A percentile compares a stretch with the other conserved stretches of the same genome.
phyloP scores from a whole-genome alignment of 2,329 filamentous ascomycete genomes.

The Cladosporium sphaerospermum region DNA sequence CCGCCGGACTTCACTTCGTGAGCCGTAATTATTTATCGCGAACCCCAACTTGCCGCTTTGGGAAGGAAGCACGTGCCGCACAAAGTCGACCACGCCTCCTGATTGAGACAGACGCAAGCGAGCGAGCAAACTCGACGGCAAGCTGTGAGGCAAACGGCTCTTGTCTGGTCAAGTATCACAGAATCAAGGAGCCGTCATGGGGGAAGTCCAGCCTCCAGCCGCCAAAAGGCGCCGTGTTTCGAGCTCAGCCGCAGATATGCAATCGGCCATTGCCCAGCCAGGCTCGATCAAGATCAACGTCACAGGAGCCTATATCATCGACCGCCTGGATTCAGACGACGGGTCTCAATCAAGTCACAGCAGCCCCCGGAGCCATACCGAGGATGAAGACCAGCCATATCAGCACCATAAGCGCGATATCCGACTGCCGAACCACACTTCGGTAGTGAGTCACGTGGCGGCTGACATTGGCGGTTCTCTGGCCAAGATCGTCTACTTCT shows the following conservation, averaged over 20 bases:
- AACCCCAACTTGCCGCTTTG: slow-evolving; percentile 9
- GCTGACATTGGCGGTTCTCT: slow-evolving; percentile 97
- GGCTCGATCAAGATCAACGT: slow-evolving; percentile 89
- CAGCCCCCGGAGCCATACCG: slow-evolving; percentile 36
- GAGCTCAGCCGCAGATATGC: slow-evolving; percentile 37
- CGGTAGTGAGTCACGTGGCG: slow-evolving; percentile 91
- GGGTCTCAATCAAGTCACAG: slow-evolving; percentile 22
- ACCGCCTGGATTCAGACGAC: slow-evolving; percentile 54
- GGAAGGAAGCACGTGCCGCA: slow-evolving; percentile 12
- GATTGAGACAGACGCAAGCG: not conserved
- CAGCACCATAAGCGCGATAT: slow-evolving; percentile 84
- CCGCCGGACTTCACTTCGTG: not conserved
- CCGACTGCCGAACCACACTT: slow-evolving; percentile 89
- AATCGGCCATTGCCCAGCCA: slow-evolving; percentile 52
- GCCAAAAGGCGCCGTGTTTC: slow-evolving; percentile 29
- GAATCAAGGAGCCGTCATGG: slow-evolving; percentile 69
- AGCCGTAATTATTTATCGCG: not conserved
- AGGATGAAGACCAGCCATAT: slow-evolving; percentile 46
- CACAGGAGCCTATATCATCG: slow-evolving; percentile 91
- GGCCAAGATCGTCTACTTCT: slow-evolving; percentile 96
- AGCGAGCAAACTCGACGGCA: too few relatives aligned
- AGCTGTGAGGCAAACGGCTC: too few relatives aligned
- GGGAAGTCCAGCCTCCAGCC: slow-evolving; percentile 67
- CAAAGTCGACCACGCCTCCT: slow-evolving; percentile 8
- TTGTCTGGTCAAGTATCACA: not conserved